phyloP scores from a whole-genome alignment of 495 filamentous ascomycete genomes.

The Hyaloscypha hepaticicola region DNA sequence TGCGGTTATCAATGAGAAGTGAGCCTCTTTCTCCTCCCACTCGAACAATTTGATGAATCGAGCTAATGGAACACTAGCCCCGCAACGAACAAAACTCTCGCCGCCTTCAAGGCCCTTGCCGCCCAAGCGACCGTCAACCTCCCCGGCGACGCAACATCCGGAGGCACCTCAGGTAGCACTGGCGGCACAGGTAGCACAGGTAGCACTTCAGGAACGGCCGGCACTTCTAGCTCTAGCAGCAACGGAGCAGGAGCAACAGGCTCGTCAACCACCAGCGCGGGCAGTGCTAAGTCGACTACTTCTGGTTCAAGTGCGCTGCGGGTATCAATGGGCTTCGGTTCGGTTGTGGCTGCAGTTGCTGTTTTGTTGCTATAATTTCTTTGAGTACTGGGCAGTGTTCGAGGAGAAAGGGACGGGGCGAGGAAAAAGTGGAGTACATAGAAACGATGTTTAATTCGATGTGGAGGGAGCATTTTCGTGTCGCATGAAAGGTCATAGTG shows the following conservation, averaged over 20 bases:
- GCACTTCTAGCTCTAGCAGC: background rate
- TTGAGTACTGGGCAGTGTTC: background rate
- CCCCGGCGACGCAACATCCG: constrained; percentile 25
- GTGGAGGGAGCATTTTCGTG: background rate
- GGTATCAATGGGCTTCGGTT: too few relatives aligned
- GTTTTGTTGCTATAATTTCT: background rate
- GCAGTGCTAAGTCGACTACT: background rate
- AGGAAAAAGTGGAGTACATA: background rate
- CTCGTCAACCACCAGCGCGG: background rate
- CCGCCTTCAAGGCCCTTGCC: constrained; percentile 47
- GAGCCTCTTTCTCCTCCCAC: constrained; percentile 29
- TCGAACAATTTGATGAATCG: too few relatives aligned
- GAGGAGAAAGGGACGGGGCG: background rate
- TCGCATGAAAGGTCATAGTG: background rate
- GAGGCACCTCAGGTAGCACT: constrained; percentile 19
- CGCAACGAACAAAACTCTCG: constrained; percentile 50
- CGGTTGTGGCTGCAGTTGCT: too few relatives aligned
- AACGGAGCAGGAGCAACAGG: background rate
- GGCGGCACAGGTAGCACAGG: constrained; percentile 12
- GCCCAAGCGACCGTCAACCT: constrained; percentile 39
- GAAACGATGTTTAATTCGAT: background rate
- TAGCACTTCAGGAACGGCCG: constrained; percentile 9
- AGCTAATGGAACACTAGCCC: constrained; percentile 32
- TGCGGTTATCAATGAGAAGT: constrained; percentile 69
- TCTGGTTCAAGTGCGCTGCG: too few relatives aligned